Evolutionary conservation across 441 rosid species (phyloP).

Genomic region (Gossypium gossypioides): DNA sequence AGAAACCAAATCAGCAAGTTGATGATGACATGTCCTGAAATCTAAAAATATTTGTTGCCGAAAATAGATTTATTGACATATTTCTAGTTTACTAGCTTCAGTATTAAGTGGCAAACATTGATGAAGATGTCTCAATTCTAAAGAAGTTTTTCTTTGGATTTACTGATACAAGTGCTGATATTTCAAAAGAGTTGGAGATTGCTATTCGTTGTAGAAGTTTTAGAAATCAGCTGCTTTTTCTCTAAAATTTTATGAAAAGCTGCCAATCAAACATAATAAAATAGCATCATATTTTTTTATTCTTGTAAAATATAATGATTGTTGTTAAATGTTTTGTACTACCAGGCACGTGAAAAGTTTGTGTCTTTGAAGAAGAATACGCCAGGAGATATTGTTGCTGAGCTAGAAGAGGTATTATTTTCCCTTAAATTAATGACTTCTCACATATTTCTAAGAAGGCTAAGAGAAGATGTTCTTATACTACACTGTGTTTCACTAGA

Average conservation of each 20-base stretch:
- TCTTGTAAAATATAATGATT: background rate
- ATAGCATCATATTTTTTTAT: background rate
- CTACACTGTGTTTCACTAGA: background rate
- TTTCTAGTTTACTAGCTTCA: too few relatives aligned
- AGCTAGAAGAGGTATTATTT: conserved; percentile 70
- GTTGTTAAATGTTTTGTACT: conserved; percentile 2
- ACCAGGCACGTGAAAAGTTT: conserved; percentile 79
- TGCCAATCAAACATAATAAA: conserved; percentile 3
- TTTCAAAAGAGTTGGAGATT: background rate
- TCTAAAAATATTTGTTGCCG: background rate
- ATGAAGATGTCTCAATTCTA: background rate
- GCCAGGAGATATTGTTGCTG: conserved; percentile 62
- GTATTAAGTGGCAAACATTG: background rate
- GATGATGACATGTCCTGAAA: background rate
- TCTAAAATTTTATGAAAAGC: background rate
- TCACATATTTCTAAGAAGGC: background rate
- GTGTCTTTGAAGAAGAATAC: conserved; percentile 80
- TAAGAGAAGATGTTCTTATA: background rate
- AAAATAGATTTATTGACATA: background rate
- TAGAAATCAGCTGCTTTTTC: background rate
- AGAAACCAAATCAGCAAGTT: background rate
- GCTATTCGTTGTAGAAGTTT: background rate
- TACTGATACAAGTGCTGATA: background rate
- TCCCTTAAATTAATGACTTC: conserved; percentile 1
- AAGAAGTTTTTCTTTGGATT: background rate